phyloP scores from a whole-genome alignment of 1,139 yeast genomes.

The Candida tropicalis region DNA sequence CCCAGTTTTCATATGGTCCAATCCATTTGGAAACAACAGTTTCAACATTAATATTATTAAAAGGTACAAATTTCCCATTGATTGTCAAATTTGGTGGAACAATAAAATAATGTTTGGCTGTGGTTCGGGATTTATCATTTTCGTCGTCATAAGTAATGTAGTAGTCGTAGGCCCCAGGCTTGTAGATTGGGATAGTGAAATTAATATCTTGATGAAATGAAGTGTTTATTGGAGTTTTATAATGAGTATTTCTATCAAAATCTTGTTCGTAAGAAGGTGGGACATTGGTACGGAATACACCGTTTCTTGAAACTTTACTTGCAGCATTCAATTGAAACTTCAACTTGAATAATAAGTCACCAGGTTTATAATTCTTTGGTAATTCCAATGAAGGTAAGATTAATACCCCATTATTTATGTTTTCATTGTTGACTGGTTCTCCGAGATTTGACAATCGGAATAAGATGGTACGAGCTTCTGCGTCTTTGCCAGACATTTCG shows the following conservation, averaged over 20 bases:
- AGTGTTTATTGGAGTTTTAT: constrained; percentile 46
- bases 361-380: constrained; percentile 36
- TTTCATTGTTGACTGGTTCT: constrained; percentile 53
- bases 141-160: constrained; percentile 47
- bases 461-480: constrained; percentile 29
- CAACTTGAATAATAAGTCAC: constrained; percentile 55
- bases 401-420: constrained; percentile 58
- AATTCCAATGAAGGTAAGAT: constrained; percentile 63
- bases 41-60: constrained; percentile 83
- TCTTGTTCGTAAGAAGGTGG: constrained; percentile 46
- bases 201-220: constrained; percentile 62
- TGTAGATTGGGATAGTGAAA: constrained; percentile 60
- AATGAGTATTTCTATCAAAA: constrained; percentile 61
- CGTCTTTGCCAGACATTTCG: background rate
- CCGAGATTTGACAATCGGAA: constrained; percentile 58
- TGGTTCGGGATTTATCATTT: constrained; percentile 26
- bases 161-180: constrained; percentile 82
- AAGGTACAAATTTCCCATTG: constrained; percentile 59
- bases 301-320: constrained; percentile 68
- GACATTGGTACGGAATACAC: constrained; percentile 73
- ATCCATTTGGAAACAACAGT: constrained; percentile 91
- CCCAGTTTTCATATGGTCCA: constrained; percentile 71
- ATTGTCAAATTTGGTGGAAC: constrained; percentile 78
- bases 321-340: constrained; percentile 75
- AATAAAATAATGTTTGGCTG: constrained; percentile 69